Evolutionary conservation across 495 filamentous ascomycete genomes (phyloP), one percentile per base, ranked within the genome.

Genomic region (Neurospora sp.): DNA sequence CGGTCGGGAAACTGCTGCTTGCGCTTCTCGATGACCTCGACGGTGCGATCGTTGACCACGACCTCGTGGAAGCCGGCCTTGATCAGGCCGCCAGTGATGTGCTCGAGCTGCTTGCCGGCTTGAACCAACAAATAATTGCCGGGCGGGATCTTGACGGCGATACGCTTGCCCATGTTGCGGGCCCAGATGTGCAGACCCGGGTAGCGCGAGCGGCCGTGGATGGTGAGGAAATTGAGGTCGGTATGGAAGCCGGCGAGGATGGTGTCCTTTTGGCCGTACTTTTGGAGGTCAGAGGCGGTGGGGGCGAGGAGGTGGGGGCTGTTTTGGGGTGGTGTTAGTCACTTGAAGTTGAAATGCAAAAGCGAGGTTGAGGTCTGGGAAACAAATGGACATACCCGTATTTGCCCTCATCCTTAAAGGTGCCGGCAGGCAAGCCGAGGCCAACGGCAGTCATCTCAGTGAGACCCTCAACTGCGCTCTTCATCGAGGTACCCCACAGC

Each of bases 11-110:
- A 70, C 8, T 80, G 73, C n/a, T 48, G 41, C 35, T 71, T 74
- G 35, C 85, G 82, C 48, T 74, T 53, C 39, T 79, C 78, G 27
- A 86, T 78, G 16, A 79, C 77, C n/a, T 73, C 69, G 9, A 83
- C 68, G 10, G 85, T 86, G 69, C 70, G 48, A 39, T 83, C 79
- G 79, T 83, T 86, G 72, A 86, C 85, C 27, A 86, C 83, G 1
- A 86, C 85, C 80, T 86, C 85, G 80, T 86, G 85, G 78, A 80
- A 86, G 16, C 85, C 85, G 20, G 85, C 85, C 77, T 86, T 86
- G 73, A 86, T 81, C 20, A 86, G 79, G 3, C 85, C 85, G 74
- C 84, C 84, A 0, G 84, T 85, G 40, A 84, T 77, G 78, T 86
- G 81, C 80, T 86, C 85, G 70, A 86, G 80, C 79, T 86, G 85